Percentiles rank a stretch among this genome's conserved stretches.
Evolutionary conservation across 1,284 basidiomycete genomes (phyloP).

Genomic region (Ganoderma sp.): DNA sequence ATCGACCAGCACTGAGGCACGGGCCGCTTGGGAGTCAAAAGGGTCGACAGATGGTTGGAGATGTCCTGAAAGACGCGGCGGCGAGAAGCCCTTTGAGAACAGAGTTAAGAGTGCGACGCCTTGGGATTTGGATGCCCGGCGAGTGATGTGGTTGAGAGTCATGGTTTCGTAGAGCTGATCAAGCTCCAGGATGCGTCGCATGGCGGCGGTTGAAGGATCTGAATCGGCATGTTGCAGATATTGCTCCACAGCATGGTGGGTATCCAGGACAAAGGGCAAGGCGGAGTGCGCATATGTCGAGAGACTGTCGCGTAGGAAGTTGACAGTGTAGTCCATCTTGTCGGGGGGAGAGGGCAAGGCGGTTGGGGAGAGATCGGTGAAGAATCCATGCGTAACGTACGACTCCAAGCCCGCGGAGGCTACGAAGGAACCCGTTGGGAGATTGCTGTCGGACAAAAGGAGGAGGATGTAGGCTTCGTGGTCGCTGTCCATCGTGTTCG

Average conservation of each 20-base stretch:
- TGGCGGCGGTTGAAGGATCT: slow-evolving; percentile 17
- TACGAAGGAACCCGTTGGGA: slow-evolving; percentile 86
- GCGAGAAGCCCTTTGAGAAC: slow-evolving; percentile 81
- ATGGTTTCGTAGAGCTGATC: slow-evolving; percentile 86
- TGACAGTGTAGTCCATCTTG: slow-evolving; percentile 48
- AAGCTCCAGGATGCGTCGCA: slow-evolving; percentile 57
- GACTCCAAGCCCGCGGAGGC: slow-evolving; percentile 94
- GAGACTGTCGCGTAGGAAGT: slow-evolving; percentile 75
- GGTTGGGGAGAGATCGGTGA: slow-evolving; percentile 40
- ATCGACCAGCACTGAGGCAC: slow-evolving; percentile 57
- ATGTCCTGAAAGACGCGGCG: slow-evolving; percentile 44
- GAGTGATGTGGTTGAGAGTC: slow-evolving; percentile 88
- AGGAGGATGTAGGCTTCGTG: slow-evolving; percentile 71
- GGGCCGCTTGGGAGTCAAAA: slow-evolving; percentile 13
- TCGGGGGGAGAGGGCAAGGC: slow-evolving; percentile 39
- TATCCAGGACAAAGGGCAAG: slow-evolving; percentile 77
- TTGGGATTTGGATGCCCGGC: slow-evolving; percentile 89
- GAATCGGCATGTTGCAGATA: slow-evolving; percentile 4
- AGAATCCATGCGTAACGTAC: slow-evolving; percentile 86
- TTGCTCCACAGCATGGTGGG: slow-evolving; percentile 54
- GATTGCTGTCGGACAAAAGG: slow-evolving; percentile 80
- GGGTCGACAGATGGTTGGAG: slow-evolving; percentile 30
- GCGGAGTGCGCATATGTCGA: slow-evolving; percentile 77
- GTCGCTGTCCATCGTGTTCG: slow-evolving; percentile 40
- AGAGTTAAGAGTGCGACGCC: slow-evolving; percentile 93